phyloP scores from a whole-genome alignment of 2,329 filamentous ascomycete species.

The Penicillium sp. region DNA sequence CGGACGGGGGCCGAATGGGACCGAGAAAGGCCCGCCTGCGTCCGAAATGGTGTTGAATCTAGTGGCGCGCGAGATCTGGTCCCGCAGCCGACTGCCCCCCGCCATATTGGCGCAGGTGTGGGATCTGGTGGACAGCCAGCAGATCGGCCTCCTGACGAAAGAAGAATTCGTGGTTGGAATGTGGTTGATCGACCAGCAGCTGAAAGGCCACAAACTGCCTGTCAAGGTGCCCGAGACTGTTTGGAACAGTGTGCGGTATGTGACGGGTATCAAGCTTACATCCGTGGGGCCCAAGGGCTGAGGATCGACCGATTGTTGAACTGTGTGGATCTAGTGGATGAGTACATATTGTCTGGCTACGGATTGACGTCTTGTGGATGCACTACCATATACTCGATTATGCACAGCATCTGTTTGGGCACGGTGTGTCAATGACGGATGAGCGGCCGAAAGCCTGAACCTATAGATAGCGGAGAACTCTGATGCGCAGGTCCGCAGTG shows the following conservation, averaged over 20 bases:
- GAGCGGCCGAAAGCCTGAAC: background rate
- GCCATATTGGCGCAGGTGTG: conserved; percentile 49
- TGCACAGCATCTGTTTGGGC: background rate
- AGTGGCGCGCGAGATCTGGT: conserved; percentile 55
- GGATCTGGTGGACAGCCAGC: conserved; percentile 49
- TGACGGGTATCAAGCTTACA: conserved; percentile 43
- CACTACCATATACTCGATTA: background rate
- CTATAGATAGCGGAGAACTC: conserved; percentile 1
- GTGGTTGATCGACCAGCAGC: conserved; percentile 55
- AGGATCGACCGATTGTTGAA: background rate
- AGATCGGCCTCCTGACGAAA: conserved; percentile 43
- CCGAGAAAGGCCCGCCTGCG: conserved; percentile 30
- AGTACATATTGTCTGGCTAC: background rate
- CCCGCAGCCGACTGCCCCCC: conserved; percentile 48
- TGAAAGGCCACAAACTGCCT: conserved; percentile 53
- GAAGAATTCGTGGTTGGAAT: conserved; percentile 56
- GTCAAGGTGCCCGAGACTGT: conserved; percentile 51
- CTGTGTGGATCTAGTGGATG: background rate
- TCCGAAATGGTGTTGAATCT: conserved; percentile 50
- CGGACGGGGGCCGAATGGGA: conserved; percentile 15
- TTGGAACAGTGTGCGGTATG: conserved; percentile 51
- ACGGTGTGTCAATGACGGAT: background rate
- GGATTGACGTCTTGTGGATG: background rate
- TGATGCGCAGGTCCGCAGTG: conserved; percentile 5
- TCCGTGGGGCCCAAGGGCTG: conserved; percentile 6